Conservation (phyloP, 371 early-diverging fungal species). For the Funneliformis caledonium region DNA sequence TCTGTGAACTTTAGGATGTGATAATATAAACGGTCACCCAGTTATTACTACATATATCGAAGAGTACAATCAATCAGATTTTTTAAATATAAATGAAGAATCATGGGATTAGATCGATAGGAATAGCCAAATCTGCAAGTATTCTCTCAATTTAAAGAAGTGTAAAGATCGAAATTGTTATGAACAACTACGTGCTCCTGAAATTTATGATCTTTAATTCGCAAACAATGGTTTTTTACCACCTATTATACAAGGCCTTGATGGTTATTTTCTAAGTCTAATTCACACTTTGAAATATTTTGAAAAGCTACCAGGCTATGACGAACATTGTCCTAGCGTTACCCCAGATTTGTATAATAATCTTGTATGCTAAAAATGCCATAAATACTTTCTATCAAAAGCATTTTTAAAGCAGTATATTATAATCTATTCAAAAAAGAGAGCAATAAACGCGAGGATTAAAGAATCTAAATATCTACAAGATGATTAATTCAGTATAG, state of each 20-base stretch:
- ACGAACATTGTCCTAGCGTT: neutral
- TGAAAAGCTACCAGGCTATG: neutral
- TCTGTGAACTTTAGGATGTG: neutral
- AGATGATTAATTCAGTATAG: too few relatives aligned
- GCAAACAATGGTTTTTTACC: constrained; percentile 7
- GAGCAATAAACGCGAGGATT: too few relatives aligned
- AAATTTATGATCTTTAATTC: neutral
- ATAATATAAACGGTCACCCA: neutral
- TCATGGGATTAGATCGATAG: neutral
- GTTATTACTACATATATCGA: neutral
- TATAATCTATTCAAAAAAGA: too few relatives aligned
- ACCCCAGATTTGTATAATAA: too few relatives aligned
- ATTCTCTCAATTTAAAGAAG: neutral
- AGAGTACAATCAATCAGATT: neutral
- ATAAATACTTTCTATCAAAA: too few relatives aligned
- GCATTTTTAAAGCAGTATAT: too few relatives aligned
- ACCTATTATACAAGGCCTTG: neutral
- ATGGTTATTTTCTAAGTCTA: neutral
- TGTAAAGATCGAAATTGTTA: neutral
- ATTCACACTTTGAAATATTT: constrained; percentile 1
- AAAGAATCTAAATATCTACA: too few relatives aligned
- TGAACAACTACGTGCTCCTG: too few relatives aligned
- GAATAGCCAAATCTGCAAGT: neutral
- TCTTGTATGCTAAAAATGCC: too few relatives aligned
- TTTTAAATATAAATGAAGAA: too few relatives aligned